Evolutionary conservation across 345 rosid genomes (phyloP), one percentile per base, ranked within the genome.

Genomic region (Citrus glauca): DNA sequence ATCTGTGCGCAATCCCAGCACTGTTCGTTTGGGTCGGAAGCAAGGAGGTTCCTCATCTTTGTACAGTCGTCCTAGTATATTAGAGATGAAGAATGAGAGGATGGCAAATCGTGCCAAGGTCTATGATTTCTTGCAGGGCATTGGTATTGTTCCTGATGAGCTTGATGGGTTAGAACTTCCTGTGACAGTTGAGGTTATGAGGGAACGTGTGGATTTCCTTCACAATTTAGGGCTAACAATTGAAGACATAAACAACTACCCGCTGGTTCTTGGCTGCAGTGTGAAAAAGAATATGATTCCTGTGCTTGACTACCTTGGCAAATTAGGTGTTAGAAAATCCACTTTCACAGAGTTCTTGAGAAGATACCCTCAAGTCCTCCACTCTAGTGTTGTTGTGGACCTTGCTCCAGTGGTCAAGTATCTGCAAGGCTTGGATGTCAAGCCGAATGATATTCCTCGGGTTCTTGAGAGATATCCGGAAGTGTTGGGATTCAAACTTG

Each of bases 261-360:
- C 98, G 10, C 93, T 95, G 72, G 91, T 93, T 79, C 98, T 95
- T 42, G 98, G 98, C 40, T 95, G 98, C 82, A 95, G 98, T 63
- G 98, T 95, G 81, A 95, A 93, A 86, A 95, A 93, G 91, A 95
- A 93, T 79, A 93, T 95, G 98, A 85, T 93, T 76, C 98, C 98
- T 0, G 98, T 93, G 73, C 84, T 95, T 53, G 98, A 95, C 81
- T 95, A 93, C 75, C 91, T 95, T 50, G 98, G 98, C 72, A 95
- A 90, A 79, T 82, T 95, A 81, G 98, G 98, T 11, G 97, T 95
- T 62, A 92, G 96, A 84, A 93, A 91, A 72, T 90, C 98, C 17
- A 89, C 95, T 7, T 80, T 95, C 68, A 90, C 94, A 0, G 91
- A 83, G 79, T 88, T 95, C 83, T 80, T 95, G 20, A 90, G 91